phyloP scores from a whole-genome alignment of 2,329 filamentous ascomycete genomes.

The Podosphaera leucotricha region DNA sequence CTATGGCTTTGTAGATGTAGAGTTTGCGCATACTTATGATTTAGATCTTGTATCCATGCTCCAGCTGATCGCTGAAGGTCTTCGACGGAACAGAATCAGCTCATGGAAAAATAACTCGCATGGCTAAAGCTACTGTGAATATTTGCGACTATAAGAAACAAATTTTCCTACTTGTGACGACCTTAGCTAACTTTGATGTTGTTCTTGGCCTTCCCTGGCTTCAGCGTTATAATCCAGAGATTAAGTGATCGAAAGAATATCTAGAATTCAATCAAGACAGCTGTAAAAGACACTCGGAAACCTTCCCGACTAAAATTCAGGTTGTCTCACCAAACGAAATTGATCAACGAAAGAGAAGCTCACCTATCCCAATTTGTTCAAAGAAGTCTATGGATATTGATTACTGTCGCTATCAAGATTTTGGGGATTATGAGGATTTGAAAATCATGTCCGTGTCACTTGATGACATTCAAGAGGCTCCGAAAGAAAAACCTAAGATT shows the following conservation, averaged over 20 bases:
- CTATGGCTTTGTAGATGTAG: not conserved
- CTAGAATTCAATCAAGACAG: not conserved
- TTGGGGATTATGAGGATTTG: too few relatives aligned
- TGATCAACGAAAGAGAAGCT: too few relatives aligned
- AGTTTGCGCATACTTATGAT: not conserved
- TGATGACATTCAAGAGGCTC: too few relatives aligned
- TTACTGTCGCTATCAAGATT: too few relatives aligned
- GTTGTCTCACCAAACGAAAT: not conserved
- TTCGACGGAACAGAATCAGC: not conserved
- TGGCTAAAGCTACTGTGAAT: not conserved
- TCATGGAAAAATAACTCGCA: not conserved
- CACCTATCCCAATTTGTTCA: too few relatives aligned
- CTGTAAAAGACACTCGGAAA: not conserved
- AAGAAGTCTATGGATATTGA: too few relatives aligned
- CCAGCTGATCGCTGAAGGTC: not conserved
- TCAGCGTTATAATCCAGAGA: not conserved
- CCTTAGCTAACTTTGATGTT: too few relatives aligned
- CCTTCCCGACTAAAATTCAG: not conserved
- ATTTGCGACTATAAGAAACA: not conserved
- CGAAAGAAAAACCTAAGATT: too few relatives aligned
- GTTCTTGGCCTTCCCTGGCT: too few relatives aligned
- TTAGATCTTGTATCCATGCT: not conserved
- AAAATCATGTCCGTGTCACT: too few relatives aligned
- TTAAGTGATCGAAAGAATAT: not conserved
- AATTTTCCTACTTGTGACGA: not conserved